Percentiles rank a stretch among this genome's conserved stretches.
These are phyloP conservation scores for Prunus fruticosa DNA, from an alignment of 306 rosid genomes.

Conservation along the genomic window DNA sequence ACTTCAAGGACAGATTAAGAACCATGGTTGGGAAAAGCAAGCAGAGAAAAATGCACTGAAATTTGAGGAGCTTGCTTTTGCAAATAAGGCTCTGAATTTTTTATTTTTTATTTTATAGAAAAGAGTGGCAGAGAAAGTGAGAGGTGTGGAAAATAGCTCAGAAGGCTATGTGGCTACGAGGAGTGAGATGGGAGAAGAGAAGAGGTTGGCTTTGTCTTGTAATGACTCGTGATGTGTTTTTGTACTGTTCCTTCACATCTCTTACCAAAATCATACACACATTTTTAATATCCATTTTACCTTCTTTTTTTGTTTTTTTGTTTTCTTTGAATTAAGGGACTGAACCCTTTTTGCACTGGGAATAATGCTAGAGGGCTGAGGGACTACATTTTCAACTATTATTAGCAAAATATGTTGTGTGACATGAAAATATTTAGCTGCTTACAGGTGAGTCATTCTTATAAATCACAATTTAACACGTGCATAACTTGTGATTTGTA, in stretches of 20 bases:
- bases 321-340: not conserved
- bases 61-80: constrained; percentile 24
- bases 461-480: no score
- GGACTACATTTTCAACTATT: not conserved
- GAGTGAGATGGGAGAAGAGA: not conserved
- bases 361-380: no score
- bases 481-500: no score
- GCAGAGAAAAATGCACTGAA: constrained; percentile 14
- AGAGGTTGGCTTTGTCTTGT: constrained; percentile 22
- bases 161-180: not conserved
- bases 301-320: not conserved
- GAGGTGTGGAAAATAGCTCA: not conserved
- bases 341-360: not conserved
- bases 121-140: constrained; percentile 2
- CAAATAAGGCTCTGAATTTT: constrained; percentile 26
- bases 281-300: not conserved
- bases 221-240: constrained; percentile 32
- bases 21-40: constrained; percentile 29
- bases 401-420: no score
- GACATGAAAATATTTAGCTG: no score
- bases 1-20: constrained; percentile 27
- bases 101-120: not conserved
- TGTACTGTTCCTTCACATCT: constrained; percentile 8
- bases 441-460: no score
- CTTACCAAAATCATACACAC: constrained; percentile 1